Percentiles rank a stretch among this genome's conserved stretches.
These are phyloP conservation scores for Hirsutella minnesotensis DNA, from an alignment of 2,329 filamentous ascomycete genomes.

Conservation along the genomic window DNA sequence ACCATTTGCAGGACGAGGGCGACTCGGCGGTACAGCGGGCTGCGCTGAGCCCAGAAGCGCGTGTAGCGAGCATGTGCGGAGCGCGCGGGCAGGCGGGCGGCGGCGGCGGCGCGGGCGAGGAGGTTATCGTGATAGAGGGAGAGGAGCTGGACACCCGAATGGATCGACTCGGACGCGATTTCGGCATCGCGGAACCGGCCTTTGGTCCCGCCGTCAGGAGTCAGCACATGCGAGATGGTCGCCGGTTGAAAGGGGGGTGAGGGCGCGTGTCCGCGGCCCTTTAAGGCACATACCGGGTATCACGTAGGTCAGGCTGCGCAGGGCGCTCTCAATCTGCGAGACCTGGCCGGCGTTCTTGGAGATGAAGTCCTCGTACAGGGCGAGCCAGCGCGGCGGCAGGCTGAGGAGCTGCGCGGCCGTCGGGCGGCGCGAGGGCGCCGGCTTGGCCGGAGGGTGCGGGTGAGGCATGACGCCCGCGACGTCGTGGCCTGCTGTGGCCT, in stretches of 20 bases:
- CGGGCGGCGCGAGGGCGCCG: conserved; percentile 7
- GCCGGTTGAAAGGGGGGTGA: too few relatives aligned
- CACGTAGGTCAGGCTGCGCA: conserved; percentile 89
- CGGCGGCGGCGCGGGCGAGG: conserved; percentile 51
- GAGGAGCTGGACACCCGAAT: conserved; percentile 79
- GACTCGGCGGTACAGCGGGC: conserved; percentile 64
- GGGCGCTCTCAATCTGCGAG: conserved; percentile 84
- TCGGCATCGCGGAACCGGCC: conserved; percentile 85
- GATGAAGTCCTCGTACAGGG: conserved; percentile 79
- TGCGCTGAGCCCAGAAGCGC: conserved; percentile 51
- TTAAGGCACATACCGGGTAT: conserved; percentile 58
- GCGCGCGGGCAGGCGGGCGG: conserved; percentile 38
- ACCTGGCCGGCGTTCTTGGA: conserved; percentile 89
- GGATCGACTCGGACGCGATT: conserved; percentile 83
- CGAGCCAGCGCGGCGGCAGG: conserved; percentile 53
- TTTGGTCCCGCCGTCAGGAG: conserved; percentile 21
- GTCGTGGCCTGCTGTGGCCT: not conserved
- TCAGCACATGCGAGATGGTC: too few relatives aligned
- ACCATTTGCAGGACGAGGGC: conserved; percentile 80
- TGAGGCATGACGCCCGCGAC: not conserved
- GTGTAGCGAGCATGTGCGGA: conserved; percentile 53
- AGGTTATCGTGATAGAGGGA: conserved; percentile 88
- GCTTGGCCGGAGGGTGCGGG: not conserved
- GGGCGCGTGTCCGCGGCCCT: too few relatives aligned
- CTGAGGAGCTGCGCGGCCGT: conserved; percentile 31